Conservation (phyloP, 2,329 filamentous ascomycete species). For the Phialophora tarda region DNA sequence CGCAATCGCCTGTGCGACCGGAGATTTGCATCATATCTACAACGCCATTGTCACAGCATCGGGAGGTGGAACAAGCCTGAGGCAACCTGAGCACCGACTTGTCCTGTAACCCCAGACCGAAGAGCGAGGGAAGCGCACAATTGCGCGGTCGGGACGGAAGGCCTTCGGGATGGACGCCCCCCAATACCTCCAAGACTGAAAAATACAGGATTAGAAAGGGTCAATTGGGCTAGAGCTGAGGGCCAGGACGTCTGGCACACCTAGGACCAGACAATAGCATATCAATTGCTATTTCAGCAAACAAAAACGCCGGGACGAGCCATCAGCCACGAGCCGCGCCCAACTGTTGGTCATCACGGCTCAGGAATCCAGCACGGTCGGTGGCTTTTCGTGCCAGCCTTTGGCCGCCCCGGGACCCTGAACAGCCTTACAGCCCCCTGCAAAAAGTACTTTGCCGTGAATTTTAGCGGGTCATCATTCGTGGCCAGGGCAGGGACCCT, state of each 20-base stretch:
- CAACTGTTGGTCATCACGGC: slow-evolving; percentile 6
- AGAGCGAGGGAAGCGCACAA: slow-evolving; percentile 19
- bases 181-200: slow-evolving; percentile 24
- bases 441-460: slow-evolving; percentile 5
- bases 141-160: slow-evolving; percentile 21
- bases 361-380: background rate
- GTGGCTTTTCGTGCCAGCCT: slow-evolving; percentile 4
- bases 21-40: slow-evolving; percentile 25
- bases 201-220: slow-evolving; percentile 14
- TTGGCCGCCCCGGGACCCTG: background rate
- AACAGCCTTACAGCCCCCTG: slow-evolving; percentile 12
- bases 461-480: slow-evolving; percentile 7
- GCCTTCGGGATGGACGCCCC: slow-evolving; percentile 24
- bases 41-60: slow-evolving; percentile 25
- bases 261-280: slow-evolving; percentile 12
- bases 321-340: slow-evolving; percentile 30
- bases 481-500: background rate
- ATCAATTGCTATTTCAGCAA: slow-evolving; percentile 18
- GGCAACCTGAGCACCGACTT: slow-evolving; percentile 17
- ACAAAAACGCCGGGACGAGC: slow-evolving; percentile 31
- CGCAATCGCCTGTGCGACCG: slow-evolving; percentile 28
- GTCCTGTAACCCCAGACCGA: slow-evolving; percentile 7
- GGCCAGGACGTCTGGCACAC: background rate
- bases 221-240: slow-evolving; percentile 3
- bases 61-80: slow-evolving; percentile 22